phyloP scores from a whole-genome alignment of 2,329 filamentous ascomycete species.

The Monilinia polystroma region DNA sequence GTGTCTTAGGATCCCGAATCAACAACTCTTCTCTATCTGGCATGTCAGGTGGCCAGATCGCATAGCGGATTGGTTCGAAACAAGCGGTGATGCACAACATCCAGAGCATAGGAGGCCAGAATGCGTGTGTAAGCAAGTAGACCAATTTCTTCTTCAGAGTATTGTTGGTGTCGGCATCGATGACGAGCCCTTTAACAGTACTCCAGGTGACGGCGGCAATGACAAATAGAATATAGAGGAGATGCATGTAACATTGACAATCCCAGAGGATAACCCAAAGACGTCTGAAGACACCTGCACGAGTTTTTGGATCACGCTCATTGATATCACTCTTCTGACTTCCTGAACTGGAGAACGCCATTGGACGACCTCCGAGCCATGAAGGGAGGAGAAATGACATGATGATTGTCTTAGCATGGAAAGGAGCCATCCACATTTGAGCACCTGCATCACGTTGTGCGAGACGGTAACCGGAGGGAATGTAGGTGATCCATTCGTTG shows the following conservation, averaged over 20 bases:
- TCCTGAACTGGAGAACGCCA: constrained; percentile 61
- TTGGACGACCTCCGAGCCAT: constrained; percentile 58
- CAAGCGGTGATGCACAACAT: constrained; percentile 39
- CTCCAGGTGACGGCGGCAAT: constrained; percentile 43
- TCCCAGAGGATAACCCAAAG: constrained; percentile 55
- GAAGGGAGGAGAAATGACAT: constrained; percentile 57
- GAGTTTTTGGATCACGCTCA: constrained; percentile 54
- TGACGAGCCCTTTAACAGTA: constrained; percentile 40
- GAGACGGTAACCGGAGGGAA: constrained; percentile 58
- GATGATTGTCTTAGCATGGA: constrained; percentile 57
- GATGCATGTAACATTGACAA: constrained; percentile 56
- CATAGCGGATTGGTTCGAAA: constrained; percentile 57
- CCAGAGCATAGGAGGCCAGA: constrained; percentile 62
- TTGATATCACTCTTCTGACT: constrained; percentile 56
- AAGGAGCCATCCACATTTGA: constrained; percentile 63
- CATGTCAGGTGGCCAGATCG: constrained; percentile 58
- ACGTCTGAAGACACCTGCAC: constrained; percentile 54
- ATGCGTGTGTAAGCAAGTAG: constrained; percentile 57
- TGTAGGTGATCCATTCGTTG: constrained; percentile 57
- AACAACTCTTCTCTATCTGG: constrained; percentile 58
- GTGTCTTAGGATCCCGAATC: constrained; percentile 53
- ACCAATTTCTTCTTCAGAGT: constrained; percentile 34
- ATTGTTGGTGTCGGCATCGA: constrained; percentile 54
- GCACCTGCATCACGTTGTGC: constrained; percentile 56
- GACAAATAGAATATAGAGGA: constrained; percentile 46